Base-by-base conservation (phyloP, 306 rosid genomes). In the Medicago lupulina region DNA sequence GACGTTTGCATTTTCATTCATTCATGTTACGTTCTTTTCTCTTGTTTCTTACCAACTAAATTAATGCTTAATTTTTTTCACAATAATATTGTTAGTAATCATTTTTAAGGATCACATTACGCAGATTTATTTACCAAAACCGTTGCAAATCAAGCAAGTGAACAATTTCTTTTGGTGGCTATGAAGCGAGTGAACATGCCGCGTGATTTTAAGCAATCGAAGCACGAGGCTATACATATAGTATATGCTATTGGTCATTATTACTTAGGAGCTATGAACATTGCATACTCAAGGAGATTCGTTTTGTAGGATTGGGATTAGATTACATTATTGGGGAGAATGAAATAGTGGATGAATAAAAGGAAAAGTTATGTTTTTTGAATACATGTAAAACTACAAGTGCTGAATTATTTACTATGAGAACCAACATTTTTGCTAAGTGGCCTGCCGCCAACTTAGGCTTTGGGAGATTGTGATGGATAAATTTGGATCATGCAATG, bases 381-480 rank as follows among this genome's bases (percentile, higher is more conserved):
- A 18, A 74, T 28, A 68, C 71, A 74, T 67, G 80, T 77, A 75
- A 81, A 81, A 75, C 60, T 50, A 75, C 81, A 41, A 64, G 61
- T 81, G 84, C 77, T 70, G 80, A 64, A 61, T 40, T 75, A 80
- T 74, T 74, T 47, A 69, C 70, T 43, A 60, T 60, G 23, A 75
- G 46, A 49, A 65, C 77, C 69, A 70, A 69, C 57, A 44, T 51
- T 28, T 18, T 28, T 70, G 74, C 67, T 5, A 47, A 70, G 85
- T 76, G 74, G 80, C 18, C 18, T 18, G 63, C 77, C 81, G 78
- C 73, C 62, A 44, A 58, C 50, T 28, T 47, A 40, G 87, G 84
- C 82, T 83, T 79, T 79, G 79, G 28, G 38, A 65, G 78, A 79
- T 73, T 17, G 70, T 25, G 76, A 62, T 67, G 16, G 34, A 25